These are phyloP conservation scores for Phytophthora uliginosa DNA, from an alignment of 352 stramenopile species.

Conservation along the genomic window DNA sequence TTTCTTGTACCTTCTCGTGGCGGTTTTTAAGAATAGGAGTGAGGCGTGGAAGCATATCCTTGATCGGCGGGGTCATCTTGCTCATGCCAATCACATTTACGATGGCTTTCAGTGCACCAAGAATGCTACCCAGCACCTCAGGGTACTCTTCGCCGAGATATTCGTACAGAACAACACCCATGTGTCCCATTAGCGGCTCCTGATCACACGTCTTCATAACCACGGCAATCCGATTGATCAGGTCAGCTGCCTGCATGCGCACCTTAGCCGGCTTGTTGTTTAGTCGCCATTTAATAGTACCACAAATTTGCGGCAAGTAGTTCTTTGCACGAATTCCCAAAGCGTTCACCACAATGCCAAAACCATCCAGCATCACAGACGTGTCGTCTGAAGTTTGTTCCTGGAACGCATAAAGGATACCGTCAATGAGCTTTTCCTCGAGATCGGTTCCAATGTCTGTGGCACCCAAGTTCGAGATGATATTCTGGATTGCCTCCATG, in stretches of 20 bases:
- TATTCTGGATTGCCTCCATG: constrained; percentile 99
- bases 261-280: constrained; percentile 99
- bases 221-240: constrained; percentile 98
- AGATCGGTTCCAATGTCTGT: constrained; percentile 97
- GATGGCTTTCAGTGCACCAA: constrained; percentile 98
- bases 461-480: constrained; percentile 98
- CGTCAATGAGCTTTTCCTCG: constrained; percentile 99
- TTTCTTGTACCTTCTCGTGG: constrained; percentile 99
- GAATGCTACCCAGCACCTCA: constrained; percentile 98
- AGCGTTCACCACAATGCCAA: constrained; percentile 98
- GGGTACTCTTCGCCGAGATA: constrained; percentile 99
- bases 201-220: constrained; percentile 99
- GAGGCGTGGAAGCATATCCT: constrained; percentile 98
- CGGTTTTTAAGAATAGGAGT: constrained; percentile 99
- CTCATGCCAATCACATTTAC: constrained; percentile 99
- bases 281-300: constrained; percentile 99
- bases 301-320: constrained; percentile 99
- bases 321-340: constrained; percentile 98
- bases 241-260: constrained; percentile 99
- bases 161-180: constrained; percentile 99
- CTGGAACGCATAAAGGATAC: constrained; percentile 99
- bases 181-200: constrained; percentile 99
- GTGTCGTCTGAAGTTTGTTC: constrained; percentile 97
- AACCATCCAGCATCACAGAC: constrained; percentile 98
- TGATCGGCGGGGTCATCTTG: constrained; percentile 99